Conservation (phyloP, 805 yeast species). For the Cyberlindnera saturnus region DNA sequence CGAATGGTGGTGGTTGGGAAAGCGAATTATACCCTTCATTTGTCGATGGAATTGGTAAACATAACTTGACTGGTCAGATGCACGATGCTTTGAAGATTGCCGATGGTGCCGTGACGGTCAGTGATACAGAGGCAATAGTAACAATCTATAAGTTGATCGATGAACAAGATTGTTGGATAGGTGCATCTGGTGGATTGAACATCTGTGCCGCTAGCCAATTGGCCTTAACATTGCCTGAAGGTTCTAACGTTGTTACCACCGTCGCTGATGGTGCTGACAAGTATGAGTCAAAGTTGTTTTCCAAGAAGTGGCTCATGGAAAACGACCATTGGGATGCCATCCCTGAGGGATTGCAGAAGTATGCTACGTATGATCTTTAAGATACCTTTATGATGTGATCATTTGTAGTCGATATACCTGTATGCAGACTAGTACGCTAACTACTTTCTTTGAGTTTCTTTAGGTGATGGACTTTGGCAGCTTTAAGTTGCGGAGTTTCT, state of each 20-base stretch:
- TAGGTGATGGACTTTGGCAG: no score
- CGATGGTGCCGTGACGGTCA: conserved; percentile 15
- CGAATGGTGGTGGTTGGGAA: conserved; percentile 17
- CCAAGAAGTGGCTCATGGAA: conserved; percentile 15
- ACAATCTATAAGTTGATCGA: conserved; percentile 14
- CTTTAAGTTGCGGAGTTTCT: no score
- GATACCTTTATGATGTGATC: no score
- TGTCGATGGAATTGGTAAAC: conserved; percentile 23
- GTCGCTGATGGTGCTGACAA: conserved; percentile 21
- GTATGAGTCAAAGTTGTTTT: conserved; percentile 20
- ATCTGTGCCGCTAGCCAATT: conserved; percentile 17
- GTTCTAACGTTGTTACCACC: conserved; percentile 21
- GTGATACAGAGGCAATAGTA: conserved; percentile 15
- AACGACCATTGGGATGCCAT: conserved; percentile 20
- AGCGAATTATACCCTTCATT: conserved; percentile 17
- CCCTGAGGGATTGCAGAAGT: conserved; percentile 14
- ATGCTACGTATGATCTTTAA: conserved; percentile 10
- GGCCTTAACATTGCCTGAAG: conserved; percentile 19
- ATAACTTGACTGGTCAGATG: conserved; percentile 20
- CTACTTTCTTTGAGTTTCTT: no score
- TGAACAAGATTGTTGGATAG: conserved; percentile 18
- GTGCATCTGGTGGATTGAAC: conserved; percentile 22
- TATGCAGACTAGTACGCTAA: no score
- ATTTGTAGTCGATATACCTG: no score
- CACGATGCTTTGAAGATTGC: conserved; percentile 15